Conservation (phyloP, 495 filamentous ascomycete species). For the Aspergillus bertholletiae region DNA sequence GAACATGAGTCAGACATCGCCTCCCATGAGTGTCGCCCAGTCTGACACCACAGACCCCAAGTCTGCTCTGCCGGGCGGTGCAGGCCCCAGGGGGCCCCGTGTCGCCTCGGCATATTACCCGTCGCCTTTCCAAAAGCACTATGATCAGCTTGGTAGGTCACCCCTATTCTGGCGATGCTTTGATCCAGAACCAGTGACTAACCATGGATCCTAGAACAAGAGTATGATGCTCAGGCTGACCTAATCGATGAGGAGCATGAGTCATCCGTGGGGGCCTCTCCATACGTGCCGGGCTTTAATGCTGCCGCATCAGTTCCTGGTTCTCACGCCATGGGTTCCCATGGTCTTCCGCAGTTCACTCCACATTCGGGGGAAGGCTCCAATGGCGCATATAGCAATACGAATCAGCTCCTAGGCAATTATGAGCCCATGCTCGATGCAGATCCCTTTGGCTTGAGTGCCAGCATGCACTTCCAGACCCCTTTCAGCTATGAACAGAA, state of each 20-base stretch:
- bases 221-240: conserved; percentile 95
- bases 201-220: conserved; percentile 66
- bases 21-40: conserved; percentile 41
- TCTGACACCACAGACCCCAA: conserved; percentile 37
- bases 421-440: conserved; percentile 80
- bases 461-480: conserved; percentile 91
- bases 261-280: conserved; percentile 62
- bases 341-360: conserved; percentile 33
- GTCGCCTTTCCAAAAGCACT: conserved; percentile 87
- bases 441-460: conserved; percentile 85
- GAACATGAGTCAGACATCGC: conserved; percentile 36
- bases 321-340: conserved; percentile 33
- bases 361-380: conserved; percentile 37
- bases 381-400: conserved; percentile 43
- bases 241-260: conserved; percentile 85
- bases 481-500: conserved; percentile 75
- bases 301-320: conserved; percentile 39
- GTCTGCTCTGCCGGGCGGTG: conserved; percentile 18
- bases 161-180: conserved; percentile 43
- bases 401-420: conserved; percentile 70
- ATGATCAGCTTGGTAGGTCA: conserved; percentile 96
- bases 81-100: conserved; percentile 30
- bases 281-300: conserved; percentile 60
- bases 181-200: not conserved
- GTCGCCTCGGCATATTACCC: conserved; percentile 66